phyloP scores from a whole-genome alignment of 331 rosid genomes.

The Erythrophleum ivorense region DNA sequence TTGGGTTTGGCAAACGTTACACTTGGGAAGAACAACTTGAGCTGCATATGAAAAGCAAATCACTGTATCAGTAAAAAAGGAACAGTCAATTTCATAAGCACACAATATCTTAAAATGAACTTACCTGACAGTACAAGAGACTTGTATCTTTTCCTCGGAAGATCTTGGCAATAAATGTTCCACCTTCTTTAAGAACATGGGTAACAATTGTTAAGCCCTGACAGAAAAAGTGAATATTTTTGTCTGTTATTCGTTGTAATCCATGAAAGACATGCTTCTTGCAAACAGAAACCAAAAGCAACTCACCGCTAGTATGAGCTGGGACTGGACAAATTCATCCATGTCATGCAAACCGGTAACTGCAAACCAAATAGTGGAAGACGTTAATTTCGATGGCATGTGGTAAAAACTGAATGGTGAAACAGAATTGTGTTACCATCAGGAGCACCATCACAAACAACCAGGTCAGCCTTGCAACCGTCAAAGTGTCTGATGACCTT shows the following conservation, averaged over 20 bases:
- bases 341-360: slow-evolving; percentile 99
- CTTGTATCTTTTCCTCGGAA: slow-evolving; percentile 96
- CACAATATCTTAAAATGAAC: no score
- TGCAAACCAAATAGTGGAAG: slow-evolving; percentile 45
- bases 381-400: no score
- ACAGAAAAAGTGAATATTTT: slow-evolving; percentile 36
- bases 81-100: no score
- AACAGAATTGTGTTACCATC: slow-evolving; percentile 72
- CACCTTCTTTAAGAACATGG: slow-evolving; percentile 92
- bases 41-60: slow-evolving; percentile 70
- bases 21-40: slow-evolving; percentile 84
- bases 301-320: slow-evolving; percentile 95
- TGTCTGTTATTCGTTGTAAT: no score
- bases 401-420: no score
- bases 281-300: no score
- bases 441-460: slow-evolving; percentile 99
- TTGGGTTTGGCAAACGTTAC: slow-evolving; percentile 96
- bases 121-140: slow-evolving; percentile 96
- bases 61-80: no score
- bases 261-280: no score
- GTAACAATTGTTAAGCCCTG: slow-evolving; percentile 97
- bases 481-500: slow-evolving; percentile 97
- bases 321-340: slow-evolving; percentile 99
- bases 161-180: slow-evolving; percentile 92
- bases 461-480: slow-evolving; percentile 98